A percentile compares a stretch with the other conserved stretches of the same genome.
phyloP scores from a whole-genome alignment of 2,329 filamentous ascomycete species.

The Ophiostoma quercus region DNA sequence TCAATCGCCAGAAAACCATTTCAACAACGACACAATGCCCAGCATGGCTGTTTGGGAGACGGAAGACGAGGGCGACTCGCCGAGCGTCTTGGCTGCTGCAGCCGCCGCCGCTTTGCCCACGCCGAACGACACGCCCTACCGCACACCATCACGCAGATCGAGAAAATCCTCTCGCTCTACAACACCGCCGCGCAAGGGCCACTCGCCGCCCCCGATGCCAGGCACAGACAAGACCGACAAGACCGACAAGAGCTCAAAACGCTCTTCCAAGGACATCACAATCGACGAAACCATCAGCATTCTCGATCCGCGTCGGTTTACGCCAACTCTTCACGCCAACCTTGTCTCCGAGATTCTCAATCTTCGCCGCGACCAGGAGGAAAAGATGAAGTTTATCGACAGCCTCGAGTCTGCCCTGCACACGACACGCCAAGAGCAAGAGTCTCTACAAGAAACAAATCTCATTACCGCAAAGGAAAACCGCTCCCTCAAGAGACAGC shows the following conservation, averaged over 20 bases:
- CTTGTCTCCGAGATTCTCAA: constrained; percentile 90
- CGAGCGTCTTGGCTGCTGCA: constrained; percentile 47
- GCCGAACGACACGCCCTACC: constrained; percentile 65
- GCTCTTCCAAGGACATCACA: constrained; percentile 53
- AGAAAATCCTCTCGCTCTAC: constrained; percentile 60
- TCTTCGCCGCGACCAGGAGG: constrained; percentile 82
- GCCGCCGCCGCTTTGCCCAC: constrained; percentile 53
- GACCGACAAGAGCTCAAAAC: constrained; percentile 44
- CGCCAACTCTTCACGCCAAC: constrained; percentile 88
- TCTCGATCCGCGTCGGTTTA: constrained; percentile 86
- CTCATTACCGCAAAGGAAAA: constrained; percentile 66
- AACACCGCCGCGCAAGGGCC: constrained; percentile 57
- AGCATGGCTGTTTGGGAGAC: constrained; percentile 57
- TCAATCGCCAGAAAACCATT: not conserved
- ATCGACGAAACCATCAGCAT: constrained; percentile 66
- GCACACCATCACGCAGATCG: constrained; percentile 61
- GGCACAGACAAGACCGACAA: constrained; percentile 41
- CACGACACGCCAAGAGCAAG: constrained; percentile 65
- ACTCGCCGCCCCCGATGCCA: constrained; percentile 52
- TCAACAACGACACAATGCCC: constrained; percentile 20
- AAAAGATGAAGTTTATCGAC: constrained; percentile 81
- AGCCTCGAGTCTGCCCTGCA: constrained; percentile 72
- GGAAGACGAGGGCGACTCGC: constrained; percentile 56
- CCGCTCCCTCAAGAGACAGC: constrained; percentile 74
- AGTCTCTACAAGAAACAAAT: constrained; percentile 59